Evolutionary conservation across 495 filamentous ascomycete genomes (phyloP).

Genomic region (Neurospora sublineolata): DNA sequence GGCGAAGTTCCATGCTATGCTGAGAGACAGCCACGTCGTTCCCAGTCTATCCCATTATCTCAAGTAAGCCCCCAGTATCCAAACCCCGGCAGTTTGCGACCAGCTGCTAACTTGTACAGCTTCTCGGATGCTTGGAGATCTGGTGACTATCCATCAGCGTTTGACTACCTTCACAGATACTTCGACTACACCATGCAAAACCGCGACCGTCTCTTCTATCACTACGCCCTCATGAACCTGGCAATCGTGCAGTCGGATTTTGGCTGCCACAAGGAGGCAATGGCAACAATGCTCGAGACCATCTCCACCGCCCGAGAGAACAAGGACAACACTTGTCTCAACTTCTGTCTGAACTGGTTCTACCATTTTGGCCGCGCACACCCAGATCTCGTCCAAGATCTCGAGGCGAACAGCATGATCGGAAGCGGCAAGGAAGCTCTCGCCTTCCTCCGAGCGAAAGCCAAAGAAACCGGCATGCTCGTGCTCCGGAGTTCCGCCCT

Average conservation of each 20-base stretch:
- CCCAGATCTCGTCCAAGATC: slow-evolving; percentile 58
- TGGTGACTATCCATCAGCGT: slow-evolving; percentile 79
- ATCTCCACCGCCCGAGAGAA: slow-evolving; percentile 86
- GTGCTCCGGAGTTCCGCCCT: slow-evolving; percentile 73
- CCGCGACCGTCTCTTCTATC: slow-evolving; percentile 72
- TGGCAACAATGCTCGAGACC: slow-evolving; percentile 84
- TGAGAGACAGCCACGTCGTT: slow-evolving; percentile 51
- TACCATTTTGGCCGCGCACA: slow-evolving; percentile 86
- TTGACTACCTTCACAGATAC: slow-evolving; percentile 87
- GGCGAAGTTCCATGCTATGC: slow-evolving; percentile 50
- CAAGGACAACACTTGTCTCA: slow-evolving; percentile 81
- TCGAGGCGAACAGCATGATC: slow-evolving; percentile 59
- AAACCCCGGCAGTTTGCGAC: slow-evolving; percentile 1
- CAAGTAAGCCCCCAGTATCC: slow-evolving; percentile 33
- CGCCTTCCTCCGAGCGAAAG: slow-evolving; percentile 73
- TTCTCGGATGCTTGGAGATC: slow-evolving; percentile 87
- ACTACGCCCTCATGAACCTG: slow-evolving; percentile 90
- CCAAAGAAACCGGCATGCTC: slow-evolving; percentile 83
- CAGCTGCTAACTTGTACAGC: slow-evolving; percentile 26
- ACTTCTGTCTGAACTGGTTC: slow-evolving; percentile 95
- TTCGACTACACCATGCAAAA: slow-evolving; percentile 96
- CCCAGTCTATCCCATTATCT: slow-evolving; percentile 72
- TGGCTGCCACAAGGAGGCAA: slow-evolving; percentile 81
- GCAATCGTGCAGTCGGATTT: slow-evolving; percentile 93
- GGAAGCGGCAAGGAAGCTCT: slow-evolving; percentile 74